A percentile compares a stretch with the other conserved stretches of the same genome.
Conservation (phyloP, 371 early-diverging fungal genomes). For the Mortierella sp. region DNA sequence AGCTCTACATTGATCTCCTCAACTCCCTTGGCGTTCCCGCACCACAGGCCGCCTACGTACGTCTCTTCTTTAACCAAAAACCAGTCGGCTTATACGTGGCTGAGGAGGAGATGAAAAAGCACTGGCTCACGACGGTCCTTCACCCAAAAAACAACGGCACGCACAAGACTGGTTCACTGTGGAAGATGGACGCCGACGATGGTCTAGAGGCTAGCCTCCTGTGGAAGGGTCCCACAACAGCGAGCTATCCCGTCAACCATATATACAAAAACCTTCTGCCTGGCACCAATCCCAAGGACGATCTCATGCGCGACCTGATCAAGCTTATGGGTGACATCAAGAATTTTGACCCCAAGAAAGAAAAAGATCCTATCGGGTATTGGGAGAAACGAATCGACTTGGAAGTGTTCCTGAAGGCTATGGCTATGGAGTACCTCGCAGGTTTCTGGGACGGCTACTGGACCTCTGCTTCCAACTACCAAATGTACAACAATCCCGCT, state of each 20-base stretch:
- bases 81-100: constrained; percentile 48
- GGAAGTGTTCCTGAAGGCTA: constrained; percentile 60
- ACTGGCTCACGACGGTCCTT: constrained; percentile 47
- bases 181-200: constrained; percentile 49
- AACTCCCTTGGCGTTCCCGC: constrained; percentile 62
- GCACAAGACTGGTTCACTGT: constrained; percentile 41
- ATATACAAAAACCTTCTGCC: constrained; percentile 47
- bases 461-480: constrained; percentile 61
- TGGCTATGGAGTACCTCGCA: constrained; percentile 53
- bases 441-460: constrained; percentile 54
- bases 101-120: constrained; percentile 54
- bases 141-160: constrained; percentile 30
- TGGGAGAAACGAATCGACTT: constrained; percentile 63
- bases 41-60: constrained; percentile 60
- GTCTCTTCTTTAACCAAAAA: constrained; percentile 36
- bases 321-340: constrained; percentile 60
- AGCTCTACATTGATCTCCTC: constrained; percentile 65
- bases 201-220: constrained; percentile 36
- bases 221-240: constrained; percentile 42
- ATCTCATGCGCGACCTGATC: constrained; percentile 55
- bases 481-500: constrained; percentile 64
- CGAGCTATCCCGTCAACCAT: constrained; percentile 26
- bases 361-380: constrained; percentile 41
- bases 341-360: constrained; percentile 42
- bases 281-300: constrained; percentile 43